Evolutionary conservation across 768 basidiomycete species (phyloP).

Genomic region (Chlorophyllum brunneum): DNA sequence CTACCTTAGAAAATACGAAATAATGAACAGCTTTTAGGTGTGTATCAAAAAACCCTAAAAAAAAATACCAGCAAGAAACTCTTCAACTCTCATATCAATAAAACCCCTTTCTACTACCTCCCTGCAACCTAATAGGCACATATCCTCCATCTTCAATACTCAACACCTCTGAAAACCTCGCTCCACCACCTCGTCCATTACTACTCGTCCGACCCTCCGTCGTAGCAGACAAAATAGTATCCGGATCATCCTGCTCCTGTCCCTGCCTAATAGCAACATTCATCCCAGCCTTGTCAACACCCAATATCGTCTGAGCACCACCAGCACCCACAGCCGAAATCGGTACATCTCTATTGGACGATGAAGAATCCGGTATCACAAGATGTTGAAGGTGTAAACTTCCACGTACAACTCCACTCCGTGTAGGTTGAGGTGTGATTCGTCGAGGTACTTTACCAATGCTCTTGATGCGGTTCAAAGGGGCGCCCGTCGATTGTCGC

Average conservation of each 20-base stretch:
- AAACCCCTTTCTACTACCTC: background rate
- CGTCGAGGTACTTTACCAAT: constrained; percentile 34
- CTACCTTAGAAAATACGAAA: too few species aligned
- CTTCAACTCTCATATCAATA: too few species aligned
- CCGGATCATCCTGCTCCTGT: constrained; percentile 19
- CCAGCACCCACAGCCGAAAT: constrained; percentile 6
- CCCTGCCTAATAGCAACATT: constrained; percentile 23
- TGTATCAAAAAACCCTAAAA: too few species aligned
- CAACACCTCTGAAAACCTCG: constrained; percentile 31
- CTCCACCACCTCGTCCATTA: constrained; percentile 19
- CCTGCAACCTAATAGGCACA: constrained; percentile 8
- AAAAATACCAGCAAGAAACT: too few species aligned
- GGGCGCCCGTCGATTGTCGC: background rate
- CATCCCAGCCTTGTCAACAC: constrained; percentile 17
- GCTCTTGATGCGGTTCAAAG: constrained; percentile 32
- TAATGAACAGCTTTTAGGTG: too few species aligned
- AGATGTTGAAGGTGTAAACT: constrained; percentile 32
- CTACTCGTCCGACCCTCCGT: constrained; percentile 2
- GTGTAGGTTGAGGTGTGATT: constrained; percentile 29
- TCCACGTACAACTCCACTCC: constrained; percentile 18
- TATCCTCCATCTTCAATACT: constrained; percentile 23
- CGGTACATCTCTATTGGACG: background rate
- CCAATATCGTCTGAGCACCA: background rate
- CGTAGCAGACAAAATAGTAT: background rate
- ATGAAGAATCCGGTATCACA: constrained; percentile 22